Evolutionary conservation across 176 grass and related monocot species (phyloP), one percentile per base, ranked within the genome.

Genomic region (Musa itinerans): DNA sequence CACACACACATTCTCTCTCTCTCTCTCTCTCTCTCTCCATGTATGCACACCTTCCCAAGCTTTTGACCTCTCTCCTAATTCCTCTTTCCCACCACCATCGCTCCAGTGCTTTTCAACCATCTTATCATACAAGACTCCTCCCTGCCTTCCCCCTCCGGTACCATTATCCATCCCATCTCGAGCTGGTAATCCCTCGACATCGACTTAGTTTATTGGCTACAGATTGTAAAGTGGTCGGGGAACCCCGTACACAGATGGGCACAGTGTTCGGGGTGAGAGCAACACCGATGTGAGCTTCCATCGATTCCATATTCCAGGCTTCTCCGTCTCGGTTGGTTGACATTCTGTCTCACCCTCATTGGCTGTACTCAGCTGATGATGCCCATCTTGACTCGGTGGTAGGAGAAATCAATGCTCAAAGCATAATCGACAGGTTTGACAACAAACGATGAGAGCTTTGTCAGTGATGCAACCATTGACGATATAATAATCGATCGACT

Each of bases 281-380:
- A 52, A 54, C 43, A n/a, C 52, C 55, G 8, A 82, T 56, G 25
- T 52, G 22, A 8, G 43, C 13, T 43, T 69, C 13, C 23, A 27
- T 27, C 50, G 23, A 57, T 21, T 23, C 27, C 48, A 52, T 65
- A 29, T 51, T 67, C 52, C 65, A 58, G 22, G 19, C 48, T 16
- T 50, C 3, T 27, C 16, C 13, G 43, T 63, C 29, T 51, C 16
- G 17, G 5, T 76, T 48, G 48, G 75, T 77, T 77, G 75, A 52
- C 48, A 11, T 51, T 51, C 16, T 34, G 19, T 43, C 8, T 20
- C 22, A 3, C 48, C 54, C 72, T 85, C 78, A 73, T 86, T 81
- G 78, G 84, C 21, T 81, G 74, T 78, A 74, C 74, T 77, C 49
- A 86, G 52, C 67, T 81, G 17, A 85, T 85, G 52, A 81, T 81